These are phyloP conservation scores for Tephrocybe sp. DNA, from an alignment of 768 basidiomycete species.

Conservation along the genomic window DNA sequence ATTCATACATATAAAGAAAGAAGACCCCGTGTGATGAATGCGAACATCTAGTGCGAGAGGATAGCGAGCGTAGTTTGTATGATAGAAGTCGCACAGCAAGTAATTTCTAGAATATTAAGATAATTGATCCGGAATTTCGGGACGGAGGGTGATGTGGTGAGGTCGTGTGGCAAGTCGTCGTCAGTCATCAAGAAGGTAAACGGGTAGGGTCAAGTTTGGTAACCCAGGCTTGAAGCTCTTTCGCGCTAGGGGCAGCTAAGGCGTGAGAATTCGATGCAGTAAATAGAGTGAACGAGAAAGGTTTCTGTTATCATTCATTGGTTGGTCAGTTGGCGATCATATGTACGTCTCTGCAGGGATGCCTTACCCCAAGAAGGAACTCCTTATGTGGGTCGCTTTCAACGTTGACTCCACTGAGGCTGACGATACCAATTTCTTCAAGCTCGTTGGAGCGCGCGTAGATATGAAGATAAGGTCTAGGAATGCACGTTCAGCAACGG, in stretches of 20 bases:
- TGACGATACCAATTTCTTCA: slow-evolving; percentile 82
- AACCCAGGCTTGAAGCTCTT: slow-evolving; percentile 86
- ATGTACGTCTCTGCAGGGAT: slow-evolving; percentile 5
- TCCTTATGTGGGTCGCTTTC: slow-evolving; percentile 89
- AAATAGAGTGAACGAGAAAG: slow-evolving; percentile 86
- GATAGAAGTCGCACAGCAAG: slow-evolving; percentile 2
- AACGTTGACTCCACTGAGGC: slow-evolving; percentile 80
- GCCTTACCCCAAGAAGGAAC: slow-evolving; percentile 77
- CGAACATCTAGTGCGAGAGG: slow-evolving; percentile 10
- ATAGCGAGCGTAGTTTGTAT: slow-evolving; percentile 8
- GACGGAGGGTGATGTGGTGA: slow-evolving; percentile 1
- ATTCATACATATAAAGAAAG: slow-evolving; percentile 12
- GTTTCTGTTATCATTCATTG: slow-evolving; percentile 51
- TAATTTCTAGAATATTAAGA: slow-evolving; percentile 8
- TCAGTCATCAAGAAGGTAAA: slow-evolving; percentile 38
- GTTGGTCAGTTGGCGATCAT: neutral
- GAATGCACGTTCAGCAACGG: slow-evolving; percentile 1
- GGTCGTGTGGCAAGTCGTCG: slow-evolving; percentile 13
- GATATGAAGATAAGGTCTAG: slow-evolving; percentile 86
- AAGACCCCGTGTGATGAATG: slow-evolving; percentile 5
- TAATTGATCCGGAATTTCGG: slow-evolving; percentile 7
- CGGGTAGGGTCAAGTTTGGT: slow-evolving; percentile 83
- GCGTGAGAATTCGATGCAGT: slow-evolving; percentile 92
- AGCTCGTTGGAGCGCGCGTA: slow-evolving; percentile 84
- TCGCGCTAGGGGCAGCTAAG: slow-evolving; percentile 75